Percentiles rank a stretch among this genome's conserved stretches.
Evolutionary conservation across 208 protist species (phyloP).

Genomic region (Perkinsela sp.): DNA sequence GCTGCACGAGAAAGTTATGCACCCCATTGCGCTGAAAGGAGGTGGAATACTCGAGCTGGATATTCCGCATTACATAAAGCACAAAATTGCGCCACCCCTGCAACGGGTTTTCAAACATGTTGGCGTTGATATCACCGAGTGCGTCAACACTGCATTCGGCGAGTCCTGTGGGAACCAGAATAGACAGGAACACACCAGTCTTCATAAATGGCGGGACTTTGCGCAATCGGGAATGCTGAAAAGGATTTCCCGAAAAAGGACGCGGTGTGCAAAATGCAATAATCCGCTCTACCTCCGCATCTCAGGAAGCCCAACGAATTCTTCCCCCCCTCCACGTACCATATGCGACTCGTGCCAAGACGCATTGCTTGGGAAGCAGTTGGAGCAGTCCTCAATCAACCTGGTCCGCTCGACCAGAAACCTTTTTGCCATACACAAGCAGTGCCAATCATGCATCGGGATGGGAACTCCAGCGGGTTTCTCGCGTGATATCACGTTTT

Average conservation of each 20-base stretch:
- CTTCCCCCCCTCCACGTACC: not conserved
- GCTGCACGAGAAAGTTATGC: conserved; percentile 53
- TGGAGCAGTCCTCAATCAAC: not conserved
- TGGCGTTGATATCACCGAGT: conserved; percentile 19
- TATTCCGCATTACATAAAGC: conserved; percentile 35
- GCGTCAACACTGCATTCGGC: conserved; percentile 2
- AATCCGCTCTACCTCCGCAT: not conserved
- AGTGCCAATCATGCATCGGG: not conserved
- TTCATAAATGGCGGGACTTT: not conserved
- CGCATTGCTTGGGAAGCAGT: not conserved
- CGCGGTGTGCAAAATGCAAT: not conserved
- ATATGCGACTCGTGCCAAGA: not conserved
- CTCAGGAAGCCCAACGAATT: too few species aligned
- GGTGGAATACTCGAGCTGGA: conserved; percentile 13
- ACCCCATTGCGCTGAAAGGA: conserved; percentile 14
- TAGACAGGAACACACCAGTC: not conserved
- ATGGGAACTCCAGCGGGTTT: not conserved
- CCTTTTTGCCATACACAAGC: not conserved
- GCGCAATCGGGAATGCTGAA: not conserved
- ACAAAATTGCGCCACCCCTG: conserved; percentile 29
- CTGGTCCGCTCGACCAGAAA: not conserved
- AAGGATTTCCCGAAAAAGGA: not conserved
- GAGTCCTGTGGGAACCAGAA: too few species aligned
- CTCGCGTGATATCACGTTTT: not conserved
- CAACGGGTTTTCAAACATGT: conserved; percentile 41